Conservation (phyloP, 2,329 filamentous ascomycete genomes). For the Trichoderma endophyticum region DNA sequence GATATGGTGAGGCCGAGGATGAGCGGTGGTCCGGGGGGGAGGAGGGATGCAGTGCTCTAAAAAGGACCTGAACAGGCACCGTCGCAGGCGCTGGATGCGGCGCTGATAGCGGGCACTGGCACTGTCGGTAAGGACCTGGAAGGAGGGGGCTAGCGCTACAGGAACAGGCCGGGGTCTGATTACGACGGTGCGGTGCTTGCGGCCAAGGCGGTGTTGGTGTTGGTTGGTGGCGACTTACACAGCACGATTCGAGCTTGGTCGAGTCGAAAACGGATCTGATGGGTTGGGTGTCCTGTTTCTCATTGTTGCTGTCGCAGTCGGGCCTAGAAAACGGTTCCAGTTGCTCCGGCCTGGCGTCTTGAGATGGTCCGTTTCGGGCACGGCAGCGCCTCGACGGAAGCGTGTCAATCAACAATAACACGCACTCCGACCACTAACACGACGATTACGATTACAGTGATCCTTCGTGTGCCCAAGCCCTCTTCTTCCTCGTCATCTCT, state of each 20-base stretch:
- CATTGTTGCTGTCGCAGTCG: background rate
- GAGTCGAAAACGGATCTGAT: background rate
- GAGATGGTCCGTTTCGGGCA: background rate
- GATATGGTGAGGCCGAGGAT: slow-evolving; percentile 13
- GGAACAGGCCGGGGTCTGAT: slow-evolving; percentile 7
- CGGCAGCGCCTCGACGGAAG: background rate
- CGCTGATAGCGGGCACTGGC: background rate
- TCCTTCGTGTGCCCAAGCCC: background rate
- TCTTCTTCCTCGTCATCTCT: background rate
- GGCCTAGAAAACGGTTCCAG: background rate
- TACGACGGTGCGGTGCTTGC: slow-evolving; percentile 10
- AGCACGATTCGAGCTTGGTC: too few species aligned
- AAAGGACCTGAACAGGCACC: background rate
- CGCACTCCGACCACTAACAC: background rate
- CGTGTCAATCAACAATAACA: background rate
- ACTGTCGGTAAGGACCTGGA: background rate
- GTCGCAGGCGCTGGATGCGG: slow-evolving; percentile 10
- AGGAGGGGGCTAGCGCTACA: background rate
- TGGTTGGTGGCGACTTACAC: background rate
- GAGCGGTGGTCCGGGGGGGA: slow-evolving; percentile 8
- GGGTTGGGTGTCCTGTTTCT: background rate
- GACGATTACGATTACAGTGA: background rate
- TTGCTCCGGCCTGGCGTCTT: background rate
- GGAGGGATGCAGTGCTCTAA: background rate
- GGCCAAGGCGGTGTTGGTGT: slow-evolving; percentile 14